These are phyloP conservation scores for Scenedesmus sp. DNA, from an alignment of 163 green algal genomes.

Conservation along the genomic window DNA sequence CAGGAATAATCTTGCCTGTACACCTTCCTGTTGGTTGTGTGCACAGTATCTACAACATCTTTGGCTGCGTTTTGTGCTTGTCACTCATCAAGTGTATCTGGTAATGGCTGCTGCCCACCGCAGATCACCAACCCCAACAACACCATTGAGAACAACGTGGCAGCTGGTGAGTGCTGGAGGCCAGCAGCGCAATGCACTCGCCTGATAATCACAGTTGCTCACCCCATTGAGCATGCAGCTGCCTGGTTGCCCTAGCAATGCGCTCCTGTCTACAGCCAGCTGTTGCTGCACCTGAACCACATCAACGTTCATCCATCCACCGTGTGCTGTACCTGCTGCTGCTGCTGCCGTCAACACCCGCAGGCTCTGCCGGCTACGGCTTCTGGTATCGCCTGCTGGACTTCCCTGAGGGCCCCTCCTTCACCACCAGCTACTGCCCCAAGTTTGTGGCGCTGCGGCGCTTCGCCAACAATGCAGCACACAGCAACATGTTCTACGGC, in stretches of 20 bases:
- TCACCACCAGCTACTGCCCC: slow-evolving; percentile 56
- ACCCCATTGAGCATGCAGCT: no score
- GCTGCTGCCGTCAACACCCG: not conserved
- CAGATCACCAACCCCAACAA: slow-evolving; percentile 81
- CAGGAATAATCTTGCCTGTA: no score
- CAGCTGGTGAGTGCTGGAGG: slow-evolving; percentile 54
- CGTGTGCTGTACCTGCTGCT: not conserved
- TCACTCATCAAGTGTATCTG: not conserved
- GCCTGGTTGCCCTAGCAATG: no score
- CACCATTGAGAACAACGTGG: slow-evolving; percentile 63
- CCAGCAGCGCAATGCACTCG: not conserved
- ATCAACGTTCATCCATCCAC: not conserved
- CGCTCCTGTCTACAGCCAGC: no score
- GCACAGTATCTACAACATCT: no score
- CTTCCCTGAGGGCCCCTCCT: slow-evolving; percentile 64
- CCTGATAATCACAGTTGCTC: no score
- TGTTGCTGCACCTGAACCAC: no score
- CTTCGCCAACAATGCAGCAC: slow-evolving; percentile 74
- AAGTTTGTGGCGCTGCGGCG: slow-evolving; percentile 64
- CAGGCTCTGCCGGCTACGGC: slow-evolving; percentile 51
- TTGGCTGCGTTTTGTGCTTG: no score
- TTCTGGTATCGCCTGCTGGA: slow-evolving; percentile 67
- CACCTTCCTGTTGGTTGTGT: no score
- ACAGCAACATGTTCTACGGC: slow-evolving; percentile 83
- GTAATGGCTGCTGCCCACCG: not conserved